Evolutionary conservation across 2,329 filamentous ascomycete species (phyloP).

Genomic region (Claviceps citrina): DNA sequence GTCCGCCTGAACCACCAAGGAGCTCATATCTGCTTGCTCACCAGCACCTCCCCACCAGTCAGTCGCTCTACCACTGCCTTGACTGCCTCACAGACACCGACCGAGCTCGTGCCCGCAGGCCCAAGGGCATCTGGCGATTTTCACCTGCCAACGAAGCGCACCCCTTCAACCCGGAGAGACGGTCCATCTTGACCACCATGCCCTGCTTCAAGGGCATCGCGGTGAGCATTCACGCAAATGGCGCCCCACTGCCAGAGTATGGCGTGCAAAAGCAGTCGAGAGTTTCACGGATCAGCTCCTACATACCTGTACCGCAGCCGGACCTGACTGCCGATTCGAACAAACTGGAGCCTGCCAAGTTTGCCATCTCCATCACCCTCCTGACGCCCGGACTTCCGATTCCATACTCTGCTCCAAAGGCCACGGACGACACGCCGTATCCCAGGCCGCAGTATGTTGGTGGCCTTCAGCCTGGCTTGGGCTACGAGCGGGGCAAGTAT

Average conservation of each 20-base stretch:
- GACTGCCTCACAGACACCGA: background rate
- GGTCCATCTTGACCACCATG: conserved; percentile 32
- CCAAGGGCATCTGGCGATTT: background rate
- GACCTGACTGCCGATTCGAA: conserved; percentile 47
- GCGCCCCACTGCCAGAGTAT: conserved; percentile 73
- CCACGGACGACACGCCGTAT: conserved; percentile 58
- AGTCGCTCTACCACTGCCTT: background rate
- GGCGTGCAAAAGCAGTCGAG: conserved; percentile 89
- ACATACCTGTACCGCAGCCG: conserved; percentile 87
- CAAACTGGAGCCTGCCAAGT: conserved; percentile 84
- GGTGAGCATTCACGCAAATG: conserved; percentile 81
- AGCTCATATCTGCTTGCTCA: conserved; percentile 1
- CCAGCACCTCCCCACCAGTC: background rate
- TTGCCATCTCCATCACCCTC: conserved; percentile 94
- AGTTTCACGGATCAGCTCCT: conserved; percentile 83
- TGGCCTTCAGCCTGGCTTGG: conserved; percentile 41
- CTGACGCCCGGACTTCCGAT: conserved; percentile 78
- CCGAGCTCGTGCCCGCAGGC: conserved; percentile 2
- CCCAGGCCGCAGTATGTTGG: conserved; percentile 74
- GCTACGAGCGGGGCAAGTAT: conserved; percentile 30
- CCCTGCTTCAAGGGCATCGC: conserved; percentile 99
- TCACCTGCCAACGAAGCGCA: background rate
- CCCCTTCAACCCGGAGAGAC: background rate
- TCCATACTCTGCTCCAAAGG: conserved; percentile 79
- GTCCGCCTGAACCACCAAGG: conserved; percentile 3